Conservation (phyloP, 768 basidiomycete genomes). For the Pleurotus pulmonarius region DNA sequence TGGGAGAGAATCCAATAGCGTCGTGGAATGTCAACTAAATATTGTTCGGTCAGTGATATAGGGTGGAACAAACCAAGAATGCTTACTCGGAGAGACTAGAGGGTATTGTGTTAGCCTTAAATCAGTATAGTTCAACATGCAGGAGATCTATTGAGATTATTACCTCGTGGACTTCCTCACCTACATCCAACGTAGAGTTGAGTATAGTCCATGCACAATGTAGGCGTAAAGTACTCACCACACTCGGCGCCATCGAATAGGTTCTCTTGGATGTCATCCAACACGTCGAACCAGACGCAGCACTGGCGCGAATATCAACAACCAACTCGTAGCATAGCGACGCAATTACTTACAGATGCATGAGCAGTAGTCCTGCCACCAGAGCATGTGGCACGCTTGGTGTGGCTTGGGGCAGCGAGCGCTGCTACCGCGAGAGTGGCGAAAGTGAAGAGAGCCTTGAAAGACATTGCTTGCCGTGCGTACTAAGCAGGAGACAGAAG, state of each 20-base stretch:
- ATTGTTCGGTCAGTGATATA: neutral
- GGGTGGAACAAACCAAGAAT: neutral
- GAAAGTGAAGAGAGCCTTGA: neutral
- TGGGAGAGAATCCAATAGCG: slow-evolving; percentile 27
- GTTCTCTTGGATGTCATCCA: slow-evolving; percentile 30
- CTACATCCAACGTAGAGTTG: neutral
- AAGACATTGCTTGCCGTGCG: neutral
- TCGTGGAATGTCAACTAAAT: slow-evolving; percentile 25
- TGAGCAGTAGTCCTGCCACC: slow-evolving; percentile 15
- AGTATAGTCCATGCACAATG: neutral
- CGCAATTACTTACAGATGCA: slow-evolving; percentile 6
- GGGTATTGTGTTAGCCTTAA: neutral
- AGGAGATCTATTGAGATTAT: neutral
- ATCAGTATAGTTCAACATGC: neutral
- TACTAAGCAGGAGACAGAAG: neutral
- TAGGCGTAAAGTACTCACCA: slow-evolving; percentile 12
- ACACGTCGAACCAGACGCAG: slow-evolving; percentile 30
- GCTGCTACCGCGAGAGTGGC: slow-evolving; percentile 8
- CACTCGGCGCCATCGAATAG: slow-evolving; percentile 29
- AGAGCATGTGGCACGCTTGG: slow-evolving; percentile 21
- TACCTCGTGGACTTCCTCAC: slow-evolving; percentile 27
- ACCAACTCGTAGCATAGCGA: no score
- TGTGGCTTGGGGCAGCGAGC: slow-evolving; percentile 48
- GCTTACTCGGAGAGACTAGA: slow-evolving; percentile 17
- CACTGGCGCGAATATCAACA: slow-evolving; percentile 12